Evolutionary conservation across 148 eudicot genomes (phyloP).

Genomic region (Camellia sinensis): DNA sequence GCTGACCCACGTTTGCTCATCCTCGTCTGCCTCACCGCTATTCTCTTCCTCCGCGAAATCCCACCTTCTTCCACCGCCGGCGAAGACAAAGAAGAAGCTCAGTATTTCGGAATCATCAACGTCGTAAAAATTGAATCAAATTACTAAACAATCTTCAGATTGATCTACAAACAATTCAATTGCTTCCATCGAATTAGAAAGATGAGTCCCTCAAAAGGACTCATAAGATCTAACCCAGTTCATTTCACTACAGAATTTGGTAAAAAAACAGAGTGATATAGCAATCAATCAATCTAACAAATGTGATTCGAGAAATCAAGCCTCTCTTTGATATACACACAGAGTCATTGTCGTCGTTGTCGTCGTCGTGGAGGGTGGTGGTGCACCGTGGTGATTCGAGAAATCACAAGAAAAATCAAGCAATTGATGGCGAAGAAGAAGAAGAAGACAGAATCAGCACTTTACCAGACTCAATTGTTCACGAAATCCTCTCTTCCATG

Average conservation of each 20-base stretch:
- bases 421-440: neutral
- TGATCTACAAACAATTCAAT: neutral
- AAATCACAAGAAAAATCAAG: neutral
- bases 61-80: too few species aligned
- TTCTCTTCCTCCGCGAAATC: too few species aligned
- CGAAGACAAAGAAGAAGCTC: too few species aligned
- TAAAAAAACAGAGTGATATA: neutral
- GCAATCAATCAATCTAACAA: neutral
- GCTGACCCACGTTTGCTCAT: too few species aligned
- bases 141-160: neutral
- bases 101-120: too few species aligned
- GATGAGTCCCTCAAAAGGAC: neutral
- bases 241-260: neutral
- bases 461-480: neutral
- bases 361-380: too few species aligned
- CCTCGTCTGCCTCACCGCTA: too few species aligned
- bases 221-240: too few species aligned
- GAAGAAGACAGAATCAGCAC: neutral
- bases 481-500: neutral
- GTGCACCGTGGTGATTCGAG: too few species aligned
- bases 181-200: neutral
- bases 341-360: too few species aligned
- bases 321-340: too few species aligned
- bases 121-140: neutral
- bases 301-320: too few species aligned